Percentiles rank a stretch among this genome's conserved stretches.
phyloP scores from a whole-genome alignment of 306 rosid species.

The Rosa rugosa region DNA sequence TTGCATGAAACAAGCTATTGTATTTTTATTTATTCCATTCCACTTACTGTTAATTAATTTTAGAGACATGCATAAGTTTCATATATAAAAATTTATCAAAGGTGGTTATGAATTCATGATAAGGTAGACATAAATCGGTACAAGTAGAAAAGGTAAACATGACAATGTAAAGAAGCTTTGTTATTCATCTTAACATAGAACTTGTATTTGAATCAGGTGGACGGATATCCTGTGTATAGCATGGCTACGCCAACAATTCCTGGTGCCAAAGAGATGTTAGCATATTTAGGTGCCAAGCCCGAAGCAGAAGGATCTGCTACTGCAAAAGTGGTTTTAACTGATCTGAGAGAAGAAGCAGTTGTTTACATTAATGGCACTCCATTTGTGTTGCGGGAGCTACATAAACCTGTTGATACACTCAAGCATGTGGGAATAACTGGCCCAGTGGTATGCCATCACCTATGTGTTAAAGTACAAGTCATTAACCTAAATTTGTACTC shows the following conservation, averaged over 20 bases:
- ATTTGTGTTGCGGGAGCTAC: conserved; percentile 83
- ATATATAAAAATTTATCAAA: not conserved
- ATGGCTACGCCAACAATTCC: conserved; percentile 88
- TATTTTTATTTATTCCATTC: not conserved
- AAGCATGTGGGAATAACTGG: conserved; percentile 92
- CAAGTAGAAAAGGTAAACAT: not conserved
- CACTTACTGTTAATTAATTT: not conserved
- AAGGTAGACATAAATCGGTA: not conserved
- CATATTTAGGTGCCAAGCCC: conserved; percentile 60
- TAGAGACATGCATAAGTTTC: not conserved
- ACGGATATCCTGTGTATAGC: conserved; percentile 82
- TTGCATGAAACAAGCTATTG: not conserved
- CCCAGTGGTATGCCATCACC: conserved; percentile 57
- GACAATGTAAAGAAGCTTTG: conserved; percentile 2
- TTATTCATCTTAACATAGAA: conserved; percentile 21
- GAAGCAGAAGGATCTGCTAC: conserved; percentile 44
- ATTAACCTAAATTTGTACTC: conserved; percentile 22
- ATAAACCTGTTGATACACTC: conserved; percentile 85
- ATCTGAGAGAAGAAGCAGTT: conserved; percentile 85
- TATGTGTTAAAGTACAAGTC: conserved; percentile 26
- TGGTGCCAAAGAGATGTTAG: conserved; percentile 88
- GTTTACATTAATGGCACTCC: conserved; percentile 80
- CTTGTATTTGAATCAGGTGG: conserved; percentile 50
- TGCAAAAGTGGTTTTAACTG: conserved; percentile 65
- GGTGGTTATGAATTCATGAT: not conserved